phyloP scores from a whole-genome alignment of 2,329 filamentous ascomycete genomes.

The Monilinia vaccinii-corymbosi region DNA sequence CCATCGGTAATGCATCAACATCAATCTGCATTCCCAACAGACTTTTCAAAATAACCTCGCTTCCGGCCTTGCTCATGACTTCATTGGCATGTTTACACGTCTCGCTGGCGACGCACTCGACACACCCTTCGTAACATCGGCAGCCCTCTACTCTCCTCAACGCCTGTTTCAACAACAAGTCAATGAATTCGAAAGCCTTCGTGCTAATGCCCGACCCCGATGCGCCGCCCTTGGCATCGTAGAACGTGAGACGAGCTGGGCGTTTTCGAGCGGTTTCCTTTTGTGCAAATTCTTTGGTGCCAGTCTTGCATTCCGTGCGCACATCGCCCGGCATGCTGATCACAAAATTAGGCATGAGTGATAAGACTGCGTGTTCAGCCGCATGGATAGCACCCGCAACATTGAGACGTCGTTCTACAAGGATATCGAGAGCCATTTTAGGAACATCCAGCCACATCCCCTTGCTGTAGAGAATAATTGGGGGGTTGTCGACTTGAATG shows the following conservation, averaged over 20 bases:
- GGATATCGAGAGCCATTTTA: constrained; percentile 65
- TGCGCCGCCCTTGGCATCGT: constrained; percentile 85
- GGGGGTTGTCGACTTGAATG: constrained; percentile 85
- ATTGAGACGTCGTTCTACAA: constrained; percentile 64
- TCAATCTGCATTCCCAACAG: constrained; percentile 72
- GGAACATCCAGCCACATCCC: constrained; percentile 97
- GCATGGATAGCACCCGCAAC: constrained; percentile 87
- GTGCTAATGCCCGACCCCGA: constrained; percentile 78
- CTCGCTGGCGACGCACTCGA: constrained; percentile 84
- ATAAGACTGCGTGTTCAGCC: constrained; percentile 83
- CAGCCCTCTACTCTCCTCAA: constrained; percentile 69
- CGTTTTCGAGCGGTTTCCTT: constrained; percentile 64
- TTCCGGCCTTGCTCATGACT: constrained; percentile 89
- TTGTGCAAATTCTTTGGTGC: constrained; percentile 76
- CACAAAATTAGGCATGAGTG: constrained; percentile 82
- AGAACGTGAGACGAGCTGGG: constrained; percentile 83
- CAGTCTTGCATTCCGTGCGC: constrained; percentile 86
- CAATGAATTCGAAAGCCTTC: constrained; percentile 90
- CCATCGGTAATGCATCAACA: constrained; percentile 77
- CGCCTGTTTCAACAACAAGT: constrained; percentile 67
- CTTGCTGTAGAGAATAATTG: constrained; percentile 74
- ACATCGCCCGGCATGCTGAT: constrained; percentile 86
- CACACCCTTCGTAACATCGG: constrained; percentile 68
- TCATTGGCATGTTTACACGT: constrained; percentile 77
- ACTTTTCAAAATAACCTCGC: constrained; percentile 69